phyloP scores from a whole-genome alignment of 352 stramenopile genomes.

The Pythium coloratum region DNA sequence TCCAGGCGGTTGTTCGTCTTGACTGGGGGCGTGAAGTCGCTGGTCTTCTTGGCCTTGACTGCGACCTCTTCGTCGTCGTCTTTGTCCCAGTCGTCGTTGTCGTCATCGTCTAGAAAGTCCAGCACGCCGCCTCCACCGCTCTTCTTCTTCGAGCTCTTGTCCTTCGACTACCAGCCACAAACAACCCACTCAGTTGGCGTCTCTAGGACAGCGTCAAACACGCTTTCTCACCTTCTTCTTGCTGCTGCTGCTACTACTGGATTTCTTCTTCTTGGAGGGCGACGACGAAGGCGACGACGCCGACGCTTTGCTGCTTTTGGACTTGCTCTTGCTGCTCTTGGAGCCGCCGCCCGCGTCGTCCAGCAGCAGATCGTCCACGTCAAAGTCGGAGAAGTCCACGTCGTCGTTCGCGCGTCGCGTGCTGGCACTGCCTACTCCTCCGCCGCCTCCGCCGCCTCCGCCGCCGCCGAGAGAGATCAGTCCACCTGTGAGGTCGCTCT shows the following conservation, averaged over 20 bases:
- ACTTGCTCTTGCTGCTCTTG: slow-evolving; percentile 38
- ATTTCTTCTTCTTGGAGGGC: slow-evolving; percentile 29
- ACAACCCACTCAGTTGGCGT: not conserved
- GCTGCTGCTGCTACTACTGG: slow-evolving; percentile 34
- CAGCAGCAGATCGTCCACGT: slow-evolving; percentile 55
- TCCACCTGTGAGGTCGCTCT: slow-evolving; percentile 51
- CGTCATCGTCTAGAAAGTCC: slow-evolving; percentile 31
- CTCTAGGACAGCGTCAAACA: not conserved
- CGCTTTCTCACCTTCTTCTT: slow-evolving; percentile 24
- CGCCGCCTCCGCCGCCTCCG: not conserved
- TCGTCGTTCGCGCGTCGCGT: slow-evolving; percentile 29
- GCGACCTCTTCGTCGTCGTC: slow-evolving; percentile 16
- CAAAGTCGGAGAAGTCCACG: slow-evolving; percentile 53
- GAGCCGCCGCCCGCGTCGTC: slow-evolving; percentile 27
- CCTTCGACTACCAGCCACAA: slow-evolving; percentile 26
- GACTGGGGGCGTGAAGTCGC: slow-evolving; percentile 23
- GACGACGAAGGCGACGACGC: slow-evolving; percentile 16
- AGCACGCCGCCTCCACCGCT: slow-evolving; percentile 19
- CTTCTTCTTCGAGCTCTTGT: slow-evolving; percentile 50
- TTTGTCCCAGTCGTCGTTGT: slow-evolving; percentile 23
- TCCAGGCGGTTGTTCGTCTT: slow-evolving; percentile 50
- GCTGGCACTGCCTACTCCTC: slow-evolving; percentile 4
- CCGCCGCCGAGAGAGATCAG: slow-evolving; percentile 51
- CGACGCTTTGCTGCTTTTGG: slow-evolving; percentile 33
- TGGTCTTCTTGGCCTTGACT: slow-evolving; percentile 11